Base-by-base conservation (phyloP, 805 yeast species). In the Candida germanica region DNA sequence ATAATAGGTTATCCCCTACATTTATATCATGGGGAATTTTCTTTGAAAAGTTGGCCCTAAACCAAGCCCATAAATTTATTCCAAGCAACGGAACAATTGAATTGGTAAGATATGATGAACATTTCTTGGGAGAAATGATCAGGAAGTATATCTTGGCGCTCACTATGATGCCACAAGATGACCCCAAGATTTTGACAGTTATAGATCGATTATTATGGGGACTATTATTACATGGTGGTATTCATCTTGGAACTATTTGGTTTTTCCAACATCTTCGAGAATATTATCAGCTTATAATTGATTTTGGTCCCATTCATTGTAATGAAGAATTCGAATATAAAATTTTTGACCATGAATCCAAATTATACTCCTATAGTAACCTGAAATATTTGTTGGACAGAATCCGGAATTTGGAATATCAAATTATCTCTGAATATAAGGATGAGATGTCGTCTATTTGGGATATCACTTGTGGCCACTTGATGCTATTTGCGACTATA, bases 181-280 rank as follows among this genome's bases (percentile, higher is more conserved):
- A 73, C 47, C 64, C 71, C 0, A 36, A 51, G 1, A 47, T 58
- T 3, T 33, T 58, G 3, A 27, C 35, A 2, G 45, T 71, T 4
- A 61, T 65, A 32, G 64, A 68, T 28, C 56, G 62, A 20, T 56
- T 75, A 1, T 35, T 72, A 1, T 64, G 70, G 59, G 72, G 71
- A 0, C 40, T 73, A 6, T 26, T 70, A 6, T 43, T 73, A 29
- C 61, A 58, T 38, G 79, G 79, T 11, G 73, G 71, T 1, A 48
- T 65, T 18, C 72, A 69, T 39, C 17, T 71, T 7, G 64, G 59
- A 29, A 50, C 64, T 2, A 43, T 75, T 13, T 64, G 71, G 68
- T 62, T 71, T 28, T 71, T 74, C 44, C 57, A 56, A 35, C 51
- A 56, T 12, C 43, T 72, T 26, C 55, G 57, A 25, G 52, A 58